Base-by-base conservation (phyloP, 2,329 filamentous ascomycete species). In the Alternaria ethzedia region DNA sequence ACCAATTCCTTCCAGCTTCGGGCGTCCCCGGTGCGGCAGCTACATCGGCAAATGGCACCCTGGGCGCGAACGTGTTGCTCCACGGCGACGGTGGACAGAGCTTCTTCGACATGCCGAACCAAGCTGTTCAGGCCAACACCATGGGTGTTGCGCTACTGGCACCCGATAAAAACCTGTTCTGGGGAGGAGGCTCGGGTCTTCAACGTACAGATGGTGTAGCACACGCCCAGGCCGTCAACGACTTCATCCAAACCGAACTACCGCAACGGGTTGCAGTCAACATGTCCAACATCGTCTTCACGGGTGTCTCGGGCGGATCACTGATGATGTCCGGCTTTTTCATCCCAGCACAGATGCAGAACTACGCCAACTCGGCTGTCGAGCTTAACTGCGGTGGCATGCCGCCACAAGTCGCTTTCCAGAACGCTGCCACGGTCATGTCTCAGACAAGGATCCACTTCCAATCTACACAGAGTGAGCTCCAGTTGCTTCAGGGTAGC, bases 1-100 rank as follows among this genome's bases (percentile, higher is more conserved):
- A 83, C 60, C 82, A 85, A 57, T 88, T 89, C 78, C 83, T 85
- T 5, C 72, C 82, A 2, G 77, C 75, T 11, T 84, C 84, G 5
- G 83, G 84, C 43, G 83, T 88, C 1, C 72, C 80, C n/a, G 86
- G 85, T 36, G 85, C 79, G 15, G 70, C 75, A 21, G 77, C 78
- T 30, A 76, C 77, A 3, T 73, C 76, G 12, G 46, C 73, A 3
- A 73, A 75, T 43, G 77, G 78, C 36, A 75, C 76, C 6, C 77
- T 86, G 28, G 77, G 76, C 54, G 79, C 87, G 7, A 88, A 88
- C 68, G 83, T 89, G 13, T 82, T 89, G 36, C 82, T 89, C 4
- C 87, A 89, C 72, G 86, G 86, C 54, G 87, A 89, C 71, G 86
- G 87, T 45, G 87, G 87, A 7, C 84, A 87, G 69, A 86, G 84